phyloP scores from a whole-genome alignment of 2,329 filamentous ascomycete species.

The Fusarium miscanthi region DNA sequence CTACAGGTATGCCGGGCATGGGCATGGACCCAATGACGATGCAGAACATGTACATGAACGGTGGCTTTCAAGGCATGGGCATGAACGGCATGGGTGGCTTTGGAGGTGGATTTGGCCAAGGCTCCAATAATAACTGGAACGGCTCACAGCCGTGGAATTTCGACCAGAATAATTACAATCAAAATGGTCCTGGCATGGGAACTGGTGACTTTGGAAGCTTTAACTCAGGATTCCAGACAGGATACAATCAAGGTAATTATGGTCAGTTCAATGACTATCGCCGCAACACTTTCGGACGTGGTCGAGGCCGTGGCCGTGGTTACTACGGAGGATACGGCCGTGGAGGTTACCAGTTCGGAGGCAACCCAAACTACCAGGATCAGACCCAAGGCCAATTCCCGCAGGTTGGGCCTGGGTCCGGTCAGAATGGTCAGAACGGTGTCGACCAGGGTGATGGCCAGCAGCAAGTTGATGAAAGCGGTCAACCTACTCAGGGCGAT shows the following conservation, averaged over 20 bases:
- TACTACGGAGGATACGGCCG: constrained; percentile 67
- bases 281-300: constrained; percentile 73
- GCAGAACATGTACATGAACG: constrained; percentile 83
- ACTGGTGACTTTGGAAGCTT: constrained; percentile 83
- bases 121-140: constrained; percentile 83
- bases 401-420: constrained; percentile 41
- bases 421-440: constrained; percentile 39
- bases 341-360: constrained; percentile 63
- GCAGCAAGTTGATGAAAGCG: constrained; percentile 54
- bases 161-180: constrained; percentile 89
- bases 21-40: constrained; percentile 84
- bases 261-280: constrained; percentile 84
- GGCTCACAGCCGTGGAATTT: constrained; percentile 85
- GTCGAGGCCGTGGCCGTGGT: constrained; percentile 74
- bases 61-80: constrained; percentile 82
- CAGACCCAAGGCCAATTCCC: constrained; percentile 49
- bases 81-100: constrained; percentile 81
- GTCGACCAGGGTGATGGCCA: constrained; percentile 40
- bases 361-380: constrained; percentile 52
- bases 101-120: constrained; percentile 69
- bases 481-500: constrained; percentile 48
- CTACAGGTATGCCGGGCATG: constrained; percentile 80
- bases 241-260: constrained; percentile 87
- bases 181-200: constrained; percentile 85
- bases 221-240: constrained; percentile 82